Evolutionary conservation across 345 rosid species (phyloP).

Genomic region (Raphanus sativus): DNA sequence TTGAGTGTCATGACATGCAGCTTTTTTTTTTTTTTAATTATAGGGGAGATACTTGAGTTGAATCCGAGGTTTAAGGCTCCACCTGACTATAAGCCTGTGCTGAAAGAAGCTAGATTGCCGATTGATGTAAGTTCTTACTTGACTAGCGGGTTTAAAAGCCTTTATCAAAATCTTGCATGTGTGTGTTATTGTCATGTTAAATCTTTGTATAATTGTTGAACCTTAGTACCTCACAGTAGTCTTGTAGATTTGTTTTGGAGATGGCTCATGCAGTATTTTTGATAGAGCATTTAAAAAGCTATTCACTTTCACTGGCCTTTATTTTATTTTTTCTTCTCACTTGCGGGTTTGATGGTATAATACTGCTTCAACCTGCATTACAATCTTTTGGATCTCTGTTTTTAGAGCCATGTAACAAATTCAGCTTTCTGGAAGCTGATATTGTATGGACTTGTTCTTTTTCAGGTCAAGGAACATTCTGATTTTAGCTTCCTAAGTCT

Average conservation of each 20-base stretch:
- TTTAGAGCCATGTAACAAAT: neutral
- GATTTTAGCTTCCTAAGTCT: constrained; percentile 70
- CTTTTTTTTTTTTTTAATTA: constrained; percentile 13
- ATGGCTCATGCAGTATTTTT: neutral
- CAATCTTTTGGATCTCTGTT: neutral
- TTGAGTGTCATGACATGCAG: constrained; percentile 13
- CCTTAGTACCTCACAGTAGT: constrained; percentile 1
- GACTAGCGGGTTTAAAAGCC: neutral
- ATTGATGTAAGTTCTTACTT: constrained; percentile 64
- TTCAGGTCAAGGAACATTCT: constrained; percentile 72
- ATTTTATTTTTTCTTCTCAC: neutral
- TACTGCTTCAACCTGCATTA: neutral
- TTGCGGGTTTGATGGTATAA: neutral
- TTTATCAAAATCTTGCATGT: constrained; percentile 2
- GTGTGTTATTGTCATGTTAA: neutral
- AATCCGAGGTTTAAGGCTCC: constrained; percentile 87
- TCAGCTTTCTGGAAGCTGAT: constrained; percentile 1
- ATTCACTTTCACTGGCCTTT: neutral
- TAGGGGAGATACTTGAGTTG: constrained; percentile 83
- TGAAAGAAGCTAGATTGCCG: constrained; percentile 74
- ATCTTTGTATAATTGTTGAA: neutral
- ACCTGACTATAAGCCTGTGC: constrained; percentile 73
- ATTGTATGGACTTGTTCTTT: constrained; percentile 18
- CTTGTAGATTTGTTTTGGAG: neutral
- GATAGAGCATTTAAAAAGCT: neutral